Base-by-base conservation (phyloP, 2,329 filamentous ascomycete genomes). In the Diplodia scrobiculata region DNA sequence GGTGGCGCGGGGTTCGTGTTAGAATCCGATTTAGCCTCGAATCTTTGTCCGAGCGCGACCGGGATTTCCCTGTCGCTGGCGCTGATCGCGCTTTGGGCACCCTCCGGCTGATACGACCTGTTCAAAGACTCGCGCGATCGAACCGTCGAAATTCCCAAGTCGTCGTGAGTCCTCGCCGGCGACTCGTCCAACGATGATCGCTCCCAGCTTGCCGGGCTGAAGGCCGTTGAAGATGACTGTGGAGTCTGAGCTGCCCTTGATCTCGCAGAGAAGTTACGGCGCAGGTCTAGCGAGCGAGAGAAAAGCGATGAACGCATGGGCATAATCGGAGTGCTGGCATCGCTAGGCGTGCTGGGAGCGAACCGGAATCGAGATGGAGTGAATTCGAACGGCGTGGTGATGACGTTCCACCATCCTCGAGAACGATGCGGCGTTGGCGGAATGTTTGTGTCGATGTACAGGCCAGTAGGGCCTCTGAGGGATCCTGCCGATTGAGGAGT, bases 351-450 rank as follows among this genome's bases (percentile, higher is more conserved):
- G 29, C 68, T 70, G 60, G 73, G 71, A 5, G 73, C 73, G 72
- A 75, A 79, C 63, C 76, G 73, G 60, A 73, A 71, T 66, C 76
- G 72, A 71, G 74, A 69, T 54, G 77, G 69, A 68, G 80, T 74
- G 63, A 73, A 72, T 27, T 76, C 73, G 71, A 92, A 92, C 0
- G 90, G 90, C 0, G 89, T 90, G 7, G 85, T 88, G 65, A 92
- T 86, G 69, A 90, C 83, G 71, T 91, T 90, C 90, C 90, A 92
- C 89, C 90, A 92, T 21, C 90, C 90, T 67, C 83, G 82, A 29
- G 88, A 89, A 65, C 82, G 83, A 11, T 85, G 83, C 50, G 81
- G 83, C 32, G 84, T 85, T 48, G 84, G 85, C 5, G 78, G 71
- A 21, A 75, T 69, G 17, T 71, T 71, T 2, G 77, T 78, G 58